These are phyloP conservation scores for Arachis monticola DNA, from an alignment of 331 rosid genomes.

Conservation along the genomic window DNA sequence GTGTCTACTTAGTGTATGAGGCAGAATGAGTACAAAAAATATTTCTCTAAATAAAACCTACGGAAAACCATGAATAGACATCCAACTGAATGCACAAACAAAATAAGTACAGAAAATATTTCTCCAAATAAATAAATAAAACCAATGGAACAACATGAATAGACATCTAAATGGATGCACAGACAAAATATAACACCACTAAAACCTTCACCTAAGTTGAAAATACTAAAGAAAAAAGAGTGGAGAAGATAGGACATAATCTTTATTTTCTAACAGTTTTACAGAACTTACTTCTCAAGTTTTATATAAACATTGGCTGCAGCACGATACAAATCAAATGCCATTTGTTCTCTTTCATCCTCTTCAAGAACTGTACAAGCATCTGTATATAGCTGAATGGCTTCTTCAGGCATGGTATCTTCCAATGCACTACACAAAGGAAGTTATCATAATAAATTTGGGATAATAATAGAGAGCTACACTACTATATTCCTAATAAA, in stretches of 20 bases:
- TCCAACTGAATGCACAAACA: not conserved
- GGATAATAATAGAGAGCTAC: not conserved
- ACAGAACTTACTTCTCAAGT: conserved; percentile 81
- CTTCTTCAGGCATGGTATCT: conserved; percentile 81
- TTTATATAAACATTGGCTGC: conserved; percentile 70
- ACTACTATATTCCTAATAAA: conserved; percentile 10
- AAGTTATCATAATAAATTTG: conserved; percentile 8
- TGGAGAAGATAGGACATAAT: conserved; percentile 18
- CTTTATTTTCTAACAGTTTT: conserved; percentile 13
- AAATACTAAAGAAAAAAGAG: not conserved
- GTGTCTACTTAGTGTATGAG: too few species aligned
- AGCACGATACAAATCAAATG: conserved; percentile 93
- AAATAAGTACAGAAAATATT: too few species aligned
- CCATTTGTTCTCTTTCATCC: conserved; percentile 91
- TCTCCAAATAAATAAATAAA: not conserved
- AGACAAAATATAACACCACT: not conserved
- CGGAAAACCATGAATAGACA: not conserved
- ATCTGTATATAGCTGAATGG: conserved; percentile 84
- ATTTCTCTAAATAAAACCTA: too few species aligned
- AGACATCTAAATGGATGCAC: not conserved
- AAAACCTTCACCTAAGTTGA: conserved; percentile 1
- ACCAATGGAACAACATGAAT: not conserved
- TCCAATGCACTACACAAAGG: conserved; percentile 74
- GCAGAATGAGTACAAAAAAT: too few species aligned
- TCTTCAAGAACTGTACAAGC: conserved; percentile 91